These are phyloP conservation scores for Colletotrichum sp. DNA, from an alignment of 2,329 filamentous ascomycete genomes.

Conservation along the genomic window DNA sequence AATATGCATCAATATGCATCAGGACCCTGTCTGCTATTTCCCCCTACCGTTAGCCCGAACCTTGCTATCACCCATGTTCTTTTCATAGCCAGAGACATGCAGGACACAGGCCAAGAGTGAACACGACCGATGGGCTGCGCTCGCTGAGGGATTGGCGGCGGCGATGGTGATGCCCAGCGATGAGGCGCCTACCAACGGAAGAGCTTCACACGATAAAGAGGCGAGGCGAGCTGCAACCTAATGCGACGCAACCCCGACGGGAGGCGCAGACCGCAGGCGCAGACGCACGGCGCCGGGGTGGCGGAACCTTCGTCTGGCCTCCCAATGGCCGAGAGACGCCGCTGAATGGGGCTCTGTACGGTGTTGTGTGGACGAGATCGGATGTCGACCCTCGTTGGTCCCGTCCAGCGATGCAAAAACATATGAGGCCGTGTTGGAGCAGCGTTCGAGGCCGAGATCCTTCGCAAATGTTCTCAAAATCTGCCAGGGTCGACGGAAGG, in stretches of 20 bases:
- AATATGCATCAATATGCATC: neutral
- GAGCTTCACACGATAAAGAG: neutral
- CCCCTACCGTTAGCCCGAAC: neutral
- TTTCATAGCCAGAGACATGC: constrained; percentile 2
- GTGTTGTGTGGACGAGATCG: neutral
- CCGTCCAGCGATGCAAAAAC: neutral
- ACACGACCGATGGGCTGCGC: neutral
- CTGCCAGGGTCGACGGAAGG: neutral
- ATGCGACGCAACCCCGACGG: constrained; percentile 4
- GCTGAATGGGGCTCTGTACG: constrained; percentile 1
- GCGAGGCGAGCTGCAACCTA: constrained; percentile 7
- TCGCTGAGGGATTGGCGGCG: neutral
- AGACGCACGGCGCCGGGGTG: neutral
- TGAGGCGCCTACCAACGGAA: neutral
- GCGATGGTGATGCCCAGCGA: neutral
- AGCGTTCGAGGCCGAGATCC: neutral
- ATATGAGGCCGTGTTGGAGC: neutral
- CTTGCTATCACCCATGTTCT: neutral
- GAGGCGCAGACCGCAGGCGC: neutral
- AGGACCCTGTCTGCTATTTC: neutral
- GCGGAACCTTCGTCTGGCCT: neutral
- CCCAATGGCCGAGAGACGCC: neutral
- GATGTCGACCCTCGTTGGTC: neutral
- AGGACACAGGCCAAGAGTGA: neutral
- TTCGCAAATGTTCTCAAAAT: constrained; percentile 16